phyloP scores from a whole-genome alignment of 495 filamentous ascomycete genomes.

The Talaromyces thailandensis region DNA sequence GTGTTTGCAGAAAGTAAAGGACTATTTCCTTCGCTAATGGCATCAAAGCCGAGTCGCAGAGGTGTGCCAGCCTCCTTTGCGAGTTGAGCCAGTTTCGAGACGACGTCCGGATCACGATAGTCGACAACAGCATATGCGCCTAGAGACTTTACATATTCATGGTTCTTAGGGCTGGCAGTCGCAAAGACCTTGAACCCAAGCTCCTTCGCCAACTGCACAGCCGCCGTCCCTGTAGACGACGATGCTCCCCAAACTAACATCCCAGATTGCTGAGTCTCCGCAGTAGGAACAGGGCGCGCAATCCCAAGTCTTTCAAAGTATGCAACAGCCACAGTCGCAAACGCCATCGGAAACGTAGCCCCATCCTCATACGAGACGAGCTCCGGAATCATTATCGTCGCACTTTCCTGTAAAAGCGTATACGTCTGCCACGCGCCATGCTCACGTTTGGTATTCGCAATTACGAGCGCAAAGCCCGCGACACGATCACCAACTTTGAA shows the following conservation, averaged over 20 bases:
- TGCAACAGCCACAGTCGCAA: slow-evolving; percentile 20
- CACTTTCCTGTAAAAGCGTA: slow-evolving; percentile 14
- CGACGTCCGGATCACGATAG: slow-evolving; percentile 28
- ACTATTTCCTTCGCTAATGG: background rate
- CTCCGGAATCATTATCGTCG: slow-evolving; percentile 22
- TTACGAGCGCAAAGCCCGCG: slow-evolving; percentile 15
- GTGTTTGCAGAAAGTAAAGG: background rate
- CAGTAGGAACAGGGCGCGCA: background rate
- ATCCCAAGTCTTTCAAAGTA: slow-evolving; percentile 8
- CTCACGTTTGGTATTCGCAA: slow-evolving; percentile 11
- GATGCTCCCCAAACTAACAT: slow-evolving; percentile 42
- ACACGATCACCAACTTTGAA: slow-evolving; percentile 37
- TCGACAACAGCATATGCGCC: slow-evolving; percentile 37
- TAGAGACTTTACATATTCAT: slow-evolving; percentile 31
- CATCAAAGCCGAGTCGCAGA: background rate
- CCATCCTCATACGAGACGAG: slow-evolving; percentile 28
- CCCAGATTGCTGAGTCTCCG: slow-evolving; percentile 3
- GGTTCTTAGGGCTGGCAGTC: slow-evolving; percentile 37
- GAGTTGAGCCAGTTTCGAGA: slow-evolving; percentile 9
- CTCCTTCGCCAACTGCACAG: slow-evolving; percentile 31
- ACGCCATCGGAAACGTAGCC: slow-evolving; percentile 28
- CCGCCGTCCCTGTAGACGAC: slow-evolving; percentile 29
- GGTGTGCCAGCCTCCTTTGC: background rate
- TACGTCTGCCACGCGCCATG: slow-evolving; percentile 35
- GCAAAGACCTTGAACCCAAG: slow-evolving; percentile 37